phyloP scores from a whole-genome alignment of 805 yeast genomes.

The Candida boidinii region DNA sequence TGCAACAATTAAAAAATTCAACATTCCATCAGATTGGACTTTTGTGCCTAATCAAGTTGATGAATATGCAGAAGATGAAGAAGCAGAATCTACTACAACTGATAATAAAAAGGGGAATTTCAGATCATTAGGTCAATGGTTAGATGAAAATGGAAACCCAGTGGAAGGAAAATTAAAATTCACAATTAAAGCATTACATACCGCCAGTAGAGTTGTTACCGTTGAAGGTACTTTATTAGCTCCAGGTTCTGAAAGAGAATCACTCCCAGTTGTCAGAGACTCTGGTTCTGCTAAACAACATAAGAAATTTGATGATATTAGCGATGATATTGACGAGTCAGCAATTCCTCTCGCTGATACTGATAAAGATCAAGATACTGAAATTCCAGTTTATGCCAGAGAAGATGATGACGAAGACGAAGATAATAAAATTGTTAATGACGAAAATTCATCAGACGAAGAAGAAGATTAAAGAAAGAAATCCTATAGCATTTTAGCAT shows the following conservation, averaged over 20 bases:
- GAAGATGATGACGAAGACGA: slow-evolving; percentile 18
- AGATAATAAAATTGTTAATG: slow-evolving; percentile 17
- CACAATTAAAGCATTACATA: slow-evolving; percentile 61
- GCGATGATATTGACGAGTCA: slow-evolving; percentile 8
- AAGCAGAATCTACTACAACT: slow-evolving; percentile 13
- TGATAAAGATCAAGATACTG: slow-evolving; percentile 8
- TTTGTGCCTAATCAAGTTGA: slow-evolving; percentile 77
- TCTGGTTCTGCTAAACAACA: slow-evolving; percentile 21
- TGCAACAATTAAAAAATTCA: slow-evolving; percentile 79
- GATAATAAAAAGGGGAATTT: slow-evolving; percentile 20
- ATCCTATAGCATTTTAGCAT: too few relatives aligned
- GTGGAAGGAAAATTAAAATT: slow-evolving; percentile 80
- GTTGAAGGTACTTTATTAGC: slow-evolving; percentile 77
- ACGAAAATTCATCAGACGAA: slow-evolving; percentile 15
- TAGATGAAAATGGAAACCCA: slow-evolving; percentile 61
- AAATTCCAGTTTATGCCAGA: slow-evolving; percentile 15
- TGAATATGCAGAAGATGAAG: slow-evolving; percentile 27
- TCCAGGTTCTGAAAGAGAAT: slow-evolving; percentile 48
- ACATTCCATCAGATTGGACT: slow-evolving; percentile 81
- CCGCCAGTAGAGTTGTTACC: slow-evolving; percentile 75
- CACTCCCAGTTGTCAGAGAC: slow-evolving; percentile 41
- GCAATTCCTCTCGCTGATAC: slow-evolving; percentile 1
- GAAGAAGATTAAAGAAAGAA: slow-evolving; percentile 8
- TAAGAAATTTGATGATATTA: slow-evolving; percentile 32
- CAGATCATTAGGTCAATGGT: slow-evolving; percentile 80